phyloP scores from a whole-genome alignment of 2,329 filamentous ascomycete genomes.

The Aspergillus sp. region DNA sequence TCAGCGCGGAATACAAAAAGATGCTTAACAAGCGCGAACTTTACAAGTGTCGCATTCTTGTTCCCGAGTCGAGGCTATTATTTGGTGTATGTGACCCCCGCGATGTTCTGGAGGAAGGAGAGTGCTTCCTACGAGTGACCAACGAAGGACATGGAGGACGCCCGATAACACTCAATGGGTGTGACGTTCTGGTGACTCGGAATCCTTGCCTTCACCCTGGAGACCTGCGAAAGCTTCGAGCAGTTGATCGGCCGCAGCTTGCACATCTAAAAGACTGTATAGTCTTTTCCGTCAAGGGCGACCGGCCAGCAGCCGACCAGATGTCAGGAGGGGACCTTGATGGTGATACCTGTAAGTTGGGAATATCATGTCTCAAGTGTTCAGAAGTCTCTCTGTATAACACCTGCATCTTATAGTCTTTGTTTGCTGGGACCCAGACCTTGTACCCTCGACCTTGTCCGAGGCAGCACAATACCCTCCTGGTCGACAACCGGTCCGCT shows the following conservation, averaged over 20 bases:
- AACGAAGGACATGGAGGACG: neutral
- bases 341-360: neutral
- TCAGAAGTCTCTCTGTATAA: neutral
- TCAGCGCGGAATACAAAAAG: neutral
- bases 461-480: neutral
- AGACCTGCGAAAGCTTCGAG: neutral
- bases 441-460: neutral
- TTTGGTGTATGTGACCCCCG: constrained; percentile 2
- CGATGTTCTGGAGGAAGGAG: neutral
- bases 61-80: neutral
- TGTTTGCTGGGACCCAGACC: neutral
- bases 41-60: neutral
- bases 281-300: neutral
- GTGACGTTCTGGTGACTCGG: neutral
- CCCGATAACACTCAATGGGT: neutral
- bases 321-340: neutral
- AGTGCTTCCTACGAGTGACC: neutral
- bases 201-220: neutral
- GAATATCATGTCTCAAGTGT: neutral
- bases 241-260: neutral
- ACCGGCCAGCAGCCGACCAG: neutral
- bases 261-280: neutral
- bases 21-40: neutral
- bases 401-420: neutral
- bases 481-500: neutral